phyloP scores from a whole-genome alignment of 2,329 filamentous ascomycete genomes.

The Thelonectria blattea region DNA sequence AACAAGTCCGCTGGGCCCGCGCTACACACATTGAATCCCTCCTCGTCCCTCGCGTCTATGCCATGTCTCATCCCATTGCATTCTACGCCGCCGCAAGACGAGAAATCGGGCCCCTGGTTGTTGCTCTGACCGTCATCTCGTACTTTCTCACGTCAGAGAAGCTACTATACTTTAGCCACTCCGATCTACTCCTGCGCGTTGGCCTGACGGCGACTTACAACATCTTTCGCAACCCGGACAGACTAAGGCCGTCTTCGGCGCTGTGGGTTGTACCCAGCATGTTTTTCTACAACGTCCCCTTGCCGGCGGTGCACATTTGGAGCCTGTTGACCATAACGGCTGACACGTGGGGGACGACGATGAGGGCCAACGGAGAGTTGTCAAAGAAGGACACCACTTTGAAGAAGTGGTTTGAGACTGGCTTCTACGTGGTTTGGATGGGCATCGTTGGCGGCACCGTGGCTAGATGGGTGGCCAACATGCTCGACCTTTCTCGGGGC shows the following conservation, averaged over 20 bases:
- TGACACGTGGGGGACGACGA: slow-evolving; percentile 36
- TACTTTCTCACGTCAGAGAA: slow-evolving; percentile 30
- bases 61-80: slow-evolving; percentile 34
- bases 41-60: slow-evolving; percentile 33
- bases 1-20: slow-evolving; percentile 36
- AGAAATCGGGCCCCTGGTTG: slow-evolving; percentile 31
- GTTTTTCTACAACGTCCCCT: slow-evolving; percentile 34
- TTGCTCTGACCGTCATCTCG: slow-evolving; percentile 27
- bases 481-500: too few species aligned
- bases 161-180: slow-evolving; percentile 26
- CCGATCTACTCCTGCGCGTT: slow-evolving; percentile 22
- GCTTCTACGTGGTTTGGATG: slow-evolving; percentile 37
- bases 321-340: slow-evolving; percentile 34
- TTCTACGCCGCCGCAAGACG: slow-evolving; percentile 35
- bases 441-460: slow-evolving; percentile 27
- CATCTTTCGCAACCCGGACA: slow-evolving; percentile 33
- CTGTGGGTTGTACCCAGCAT: slow-evolving; percentile 36
- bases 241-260: slow-evolving; percentile 13
- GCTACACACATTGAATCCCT: slow-evolving; percentile 36
- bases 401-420: slow-evolving; percentile 33
- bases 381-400: slow-evolving; percentile 20
- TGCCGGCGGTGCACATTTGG: slow-evolving; percentile 36
- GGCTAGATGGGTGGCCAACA: slow-evolving; percentile 8
- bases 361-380: slow-evolving; percentile 29
- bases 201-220: slow-evolving; percentile 27